Percentiles rank a stretch among this genome's conserved stretches.
These are phyloP conservation scores for Nosema bombycis DNA, from an alignment of 371 early-diverging fungal species.

Conservation along the genomic window DNA sequence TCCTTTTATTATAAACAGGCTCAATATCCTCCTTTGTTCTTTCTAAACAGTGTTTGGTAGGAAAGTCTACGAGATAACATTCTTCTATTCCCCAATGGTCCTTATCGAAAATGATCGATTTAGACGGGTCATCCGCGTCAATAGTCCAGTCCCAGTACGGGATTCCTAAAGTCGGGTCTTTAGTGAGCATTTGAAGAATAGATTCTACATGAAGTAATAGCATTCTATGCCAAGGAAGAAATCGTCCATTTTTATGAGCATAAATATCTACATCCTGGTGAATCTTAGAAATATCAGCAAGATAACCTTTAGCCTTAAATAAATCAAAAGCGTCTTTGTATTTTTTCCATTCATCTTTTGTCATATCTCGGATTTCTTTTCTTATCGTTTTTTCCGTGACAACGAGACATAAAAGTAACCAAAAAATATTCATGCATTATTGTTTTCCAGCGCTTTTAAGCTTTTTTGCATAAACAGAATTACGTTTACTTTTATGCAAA, in stretches of 20 bases:
- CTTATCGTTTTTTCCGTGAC: no score
- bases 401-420: no score
- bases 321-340: constrained; percentile 35
- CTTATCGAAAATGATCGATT: constrained; percentile 25
- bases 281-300: constrained; percentile 26
- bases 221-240: constrained; percentile 65
- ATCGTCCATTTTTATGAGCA: constrained; percentile 54
- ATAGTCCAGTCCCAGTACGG: constrained; percentile 68
- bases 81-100: constrained; percentile 21
- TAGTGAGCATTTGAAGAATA: constrained; percentile 51
- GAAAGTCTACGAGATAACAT: constrained; percentile 39
- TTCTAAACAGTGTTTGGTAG: constrained; percentile 53
- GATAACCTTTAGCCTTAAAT: constrained; percentile 28
- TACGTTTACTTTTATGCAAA: no score
- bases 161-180: constrained; percentile 63
- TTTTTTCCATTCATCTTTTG: constrained; percentile 33
- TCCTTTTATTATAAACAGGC: constrained; percentile 59
- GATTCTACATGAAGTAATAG: constrained; percentile 59
- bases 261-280: constrained; percentile 60
- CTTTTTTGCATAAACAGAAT: no score
- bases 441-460: no score
- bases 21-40: constrained; percentile 52
- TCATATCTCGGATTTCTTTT: constrained; percentile 49
- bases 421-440: no score
- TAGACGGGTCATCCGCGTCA: constrained; percentile 45